phyloP scores from a whole-genome alignment of 2,329 filamentous ascomycete genomes.

The Colletotrichum sp. region DNA sequence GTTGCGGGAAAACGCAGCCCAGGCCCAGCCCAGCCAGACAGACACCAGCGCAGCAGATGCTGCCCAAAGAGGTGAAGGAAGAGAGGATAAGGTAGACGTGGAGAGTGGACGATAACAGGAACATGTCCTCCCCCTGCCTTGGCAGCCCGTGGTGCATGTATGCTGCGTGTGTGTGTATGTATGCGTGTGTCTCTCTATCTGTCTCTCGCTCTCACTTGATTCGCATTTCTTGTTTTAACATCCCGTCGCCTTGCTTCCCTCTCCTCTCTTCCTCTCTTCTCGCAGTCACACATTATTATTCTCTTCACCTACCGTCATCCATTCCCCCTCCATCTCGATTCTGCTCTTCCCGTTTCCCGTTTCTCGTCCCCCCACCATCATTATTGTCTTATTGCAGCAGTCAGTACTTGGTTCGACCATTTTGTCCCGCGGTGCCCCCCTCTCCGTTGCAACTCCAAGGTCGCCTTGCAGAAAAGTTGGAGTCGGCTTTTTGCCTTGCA shows the following conservation, averaged over 20 bases:
- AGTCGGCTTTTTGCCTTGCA: background rate
- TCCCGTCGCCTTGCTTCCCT: background rate
- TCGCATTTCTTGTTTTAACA: background rate
- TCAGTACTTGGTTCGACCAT: background rate
- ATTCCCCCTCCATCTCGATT: background rate
- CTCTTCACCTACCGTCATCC: background rate
- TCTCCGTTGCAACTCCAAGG: background rate
- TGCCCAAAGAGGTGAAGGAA: background rate
- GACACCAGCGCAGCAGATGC: background rate
- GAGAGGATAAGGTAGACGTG: background rate
- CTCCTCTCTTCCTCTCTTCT: background rate
- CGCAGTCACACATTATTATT: background rate
- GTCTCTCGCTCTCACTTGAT: background rate
- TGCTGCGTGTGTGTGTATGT: background rate
- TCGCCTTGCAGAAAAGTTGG: slow-evolving; percentile 7
- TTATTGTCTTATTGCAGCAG: background rate
- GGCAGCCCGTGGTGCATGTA: background rate
- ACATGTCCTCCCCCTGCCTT: slow-evolving; percentile 5
- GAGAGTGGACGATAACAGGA: slow-evolving; percentile 12
- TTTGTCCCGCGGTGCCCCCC: background rate
- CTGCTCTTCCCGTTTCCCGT: background rate
- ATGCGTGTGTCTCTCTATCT: background rate
- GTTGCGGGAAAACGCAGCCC: background rate
- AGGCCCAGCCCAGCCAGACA: background rate
- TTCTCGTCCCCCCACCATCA: background rate